phyloP scores from a whole-genome alignment of 148 eudicot genomes.

The Rhododendron vialii region DNA sequence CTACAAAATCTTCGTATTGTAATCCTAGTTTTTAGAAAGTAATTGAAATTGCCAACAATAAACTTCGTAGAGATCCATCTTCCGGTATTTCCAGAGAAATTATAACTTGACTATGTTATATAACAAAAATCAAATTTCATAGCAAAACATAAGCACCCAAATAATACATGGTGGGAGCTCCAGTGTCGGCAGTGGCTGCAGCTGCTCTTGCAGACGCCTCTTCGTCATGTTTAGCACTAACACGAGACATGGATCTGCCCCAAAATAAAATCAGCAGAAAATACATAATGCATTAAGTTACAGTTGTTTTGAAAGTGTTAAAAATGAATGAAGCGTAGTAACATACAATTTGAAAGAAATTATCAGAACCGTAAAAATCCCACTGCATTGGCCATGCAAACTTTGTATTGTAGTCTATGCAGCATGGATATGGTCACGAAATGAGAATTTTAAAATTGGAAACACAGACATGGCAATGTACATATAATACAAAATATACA shows the following conservation, averaged over 20 bases:
- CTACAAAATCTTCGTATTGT: neutral
- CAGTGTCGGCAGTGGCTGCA: slow-evolving; percentile 40
- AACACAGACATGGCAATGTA: neutral
- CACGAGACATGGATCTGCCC: slow-evolving; percentile 28
- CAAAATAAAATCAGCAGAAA: neutral
- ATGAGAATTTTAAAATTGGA: neutral
- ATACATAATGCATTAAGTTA: slow-evolving; percentile 6
- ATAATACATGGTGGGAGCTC: slow-evolving; percentile 44
- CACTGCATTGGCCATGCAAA: neutral
- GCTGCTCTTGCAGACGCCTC: slow-evolving; percentile 53
- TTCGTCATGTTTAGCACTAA: slow-evolving; percentile 41
- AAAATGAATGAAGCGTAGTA: neutral
- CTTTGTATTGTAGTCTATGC: neutral
- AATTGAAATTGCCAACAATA: neutral
- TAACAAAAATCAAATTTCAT: neutral
- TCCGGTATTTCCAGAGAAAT: neutral
- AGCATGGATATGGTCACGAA: neutral
- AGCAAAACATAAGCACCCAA: neutral
- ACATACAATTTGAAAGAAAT: neutral
- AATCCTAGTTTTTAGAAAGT: neutral
- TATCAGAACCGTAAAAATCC: neutral
- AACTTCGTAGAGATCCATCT: neutral
- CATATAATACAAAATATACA: neutral
- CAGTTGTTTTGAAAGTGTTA: neutral
- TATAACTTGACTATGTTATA: neutral